Percentiles rank a stretch among this genome's conserved stretches.
These are phyloP conservation scores for Acacia concinna DNA, from an alignment of 331 rosid species.

Conservation along the genomic window DNA sequence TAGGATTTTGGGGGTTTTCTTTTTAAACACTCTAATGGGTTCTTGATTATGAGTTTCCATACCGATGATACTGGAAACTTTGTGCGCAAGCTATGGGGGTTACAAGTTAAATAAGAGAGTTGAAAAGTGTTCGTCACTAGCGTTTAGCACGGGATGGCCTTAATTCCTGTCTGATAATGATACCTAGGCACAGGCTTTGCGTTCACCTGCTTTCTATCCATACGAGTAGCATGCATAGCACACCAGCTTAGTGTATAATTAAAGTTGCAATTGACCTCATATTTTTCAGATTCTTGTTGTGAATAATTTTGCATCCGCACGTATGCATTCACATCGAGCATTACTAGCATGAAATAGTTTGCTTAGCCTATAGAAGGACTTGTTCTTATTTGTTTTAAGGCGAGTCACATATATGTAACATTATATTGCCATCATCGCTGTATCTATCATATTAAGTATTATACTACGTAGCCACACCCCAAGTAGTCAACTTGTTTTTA, in stretches of 20 bases:
- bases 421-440: background rate
- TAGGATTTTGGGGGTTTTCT: conserved; percentile 27
- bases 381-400: background rate
- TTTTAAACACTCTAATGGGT: conserved; percentile 5
- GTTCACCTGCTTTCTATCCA: background rate
- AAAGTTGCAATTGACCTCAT: background rate
- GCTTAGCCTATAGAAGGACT: background rate
- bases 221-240: background rate
- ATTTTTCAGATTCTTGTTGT: background rate
- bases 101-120: background rate
- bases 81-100: background rate
- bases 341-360: background rate
- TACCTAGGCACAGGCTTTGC: background rate
- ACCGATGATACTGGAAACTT: background rate
- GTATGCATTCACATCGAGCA: background rate
- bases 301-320: background rate
- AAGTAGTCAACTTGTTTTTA: background rate
- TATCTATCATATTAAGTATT: background rate
- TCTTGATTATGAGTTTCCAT: background rate
- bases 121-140: background rate
- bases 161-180: background rate
- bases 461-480: background rate
- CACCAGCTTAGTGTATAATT: background rate
- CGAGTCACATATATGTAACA: background rate
- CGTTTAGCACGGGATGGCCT: background rate